Evolutionary conservation across 805 yeast species (phyloP).

Genomic region (Millerozyma miso): DNA sequence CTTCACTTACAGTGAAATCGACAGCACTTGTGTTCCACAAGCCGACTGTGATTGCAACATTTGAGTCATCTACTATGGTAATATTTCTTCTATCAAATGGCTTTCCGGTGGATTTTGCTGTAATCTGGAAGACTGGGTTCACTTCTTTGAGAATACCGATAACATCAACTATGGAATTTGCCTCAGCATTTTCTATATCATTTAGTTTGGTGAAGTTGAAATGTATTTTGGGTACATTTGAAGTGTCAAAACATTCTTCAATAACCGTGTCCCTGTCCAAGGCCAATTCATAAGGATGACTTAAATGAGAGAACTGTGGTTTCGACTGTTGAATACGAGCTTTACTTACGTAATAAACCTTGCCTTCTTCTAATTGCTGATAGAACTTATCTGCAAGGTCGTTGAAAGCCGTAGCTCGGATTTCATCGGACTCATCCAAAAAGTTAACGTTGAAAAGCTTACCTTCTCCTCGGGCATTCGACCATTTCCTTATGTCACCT

Average conservation of each 20-base stretch:
- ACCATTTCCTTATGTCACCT: slow-evolving; percentile 84
- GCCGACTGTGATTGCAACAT: slow-evolving; percentile 71
- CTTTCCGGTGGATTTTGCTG: slow-evolving; percentile 83
- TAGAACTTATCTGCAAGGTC: slow-evolving; percentile 77
- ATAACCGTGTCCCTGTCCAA: slow-evolving; percentile 77
- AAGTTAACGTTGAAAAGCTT: slow-evolving; percentile 84
- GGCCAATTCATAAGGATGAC: slow-evolving; percentile 83
- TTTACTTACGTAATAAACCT: slow-evolving; percentile 78
- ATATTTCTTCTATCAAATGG: slow-evolving; percentile 91
- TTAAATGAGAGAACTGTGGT: slow-evolving; percentile 76
- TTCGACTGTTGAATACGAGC: slow-evolving; percentile 80
- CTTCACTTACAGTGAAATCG: slow-evolving; percentile 68
- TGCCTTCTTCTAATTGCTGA: slow-evolving; percentile 79
- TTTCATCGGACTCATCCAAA: slow-evolving; percentile 92
- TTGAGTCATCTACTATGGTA: slow-evolving; percentile 78
- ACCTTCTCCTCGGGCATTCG: slow-evolving; percentile 83
- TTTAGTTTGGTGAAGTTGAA: slow-evolving; percentile 72
- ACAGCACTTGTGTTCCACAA: slow-evolving; percentile 88
- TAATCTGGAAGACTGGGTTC: slow-evolving; percentile 69
- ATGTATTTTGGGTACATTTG: slow-evolving; percentile 72
- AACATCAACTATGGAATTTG: slow-evolving; percentile 75
- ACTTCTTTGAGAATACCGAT: slow-evolving; percentile 82
- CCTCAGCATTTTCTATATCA: slow-evolving; percentile 61
- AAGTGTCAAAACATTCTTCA: slow-evolving; percentile 57
- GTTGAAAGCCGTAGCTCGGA: slow-evolving; percentile 91